Conservation (phyloP, 352 stramenopile species). For the Aphanomyces stellatus region DNA sequence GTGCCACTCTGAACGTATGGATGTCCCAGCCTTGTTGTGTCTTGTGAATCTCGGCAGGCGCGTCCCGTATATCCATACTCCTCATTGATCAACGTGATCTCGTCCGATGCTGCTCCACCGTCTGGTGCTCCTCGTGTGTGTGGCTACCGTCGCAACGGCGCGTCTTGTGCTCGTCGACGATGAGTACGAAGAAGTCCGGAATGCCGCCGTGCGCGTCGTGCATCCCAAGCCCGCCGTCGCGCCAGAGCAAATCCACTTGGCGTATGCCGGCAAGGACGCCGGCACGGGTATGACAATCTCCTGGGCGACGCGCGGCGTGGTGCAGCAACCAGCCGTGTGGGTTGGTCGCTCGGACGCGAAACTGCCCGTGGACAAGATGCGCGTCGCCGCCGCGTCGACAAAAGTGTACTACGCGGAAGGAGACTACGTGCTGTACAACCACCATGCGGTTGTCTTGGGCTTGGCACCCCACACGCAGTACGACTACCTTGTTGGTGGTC, state of each 20-base stretch:
- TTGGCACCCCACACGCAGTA: slow-evolving; percentile 33
- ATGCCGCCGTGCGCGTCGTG: no score
- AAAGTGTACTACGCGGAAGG: slow-evolving; percentile 33
- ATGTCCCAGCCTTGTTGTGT: no score
- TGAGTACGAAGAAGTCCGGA: no score
- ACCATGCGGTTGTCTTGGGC: slow-evolving; percentile 33
- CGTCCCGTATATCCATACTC: no score
- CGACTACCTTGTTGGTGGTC: slow-evolving; percentile 28
- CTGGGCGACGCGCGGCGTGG: slow-evolving; percentile 31
- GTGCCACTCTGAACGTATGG: no score
- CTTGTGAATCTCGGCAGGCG: no score
- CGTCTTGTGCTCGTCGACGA: no score
- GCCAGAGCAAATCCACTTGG: slow-evolving; percentile 34
- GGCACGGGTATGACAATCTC: slow-evolving; percentile 37
- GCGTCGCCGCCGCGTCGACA: slow-evolving; percentile 4
- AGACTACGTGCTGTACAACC: slow-evolving; percentile 34
- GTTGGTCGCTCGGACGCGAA: slow-evolving; percentile 17
- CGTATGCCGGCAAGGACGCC: slow-evolving; percentile 32
- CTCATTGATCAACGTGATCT: no score
- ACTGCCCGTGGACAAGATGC: slow-evolving; percentile 20
- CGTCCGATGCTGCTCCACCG: no score
- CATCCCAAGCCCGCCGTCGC: background rate
- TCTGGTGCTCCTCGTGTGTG: no score
- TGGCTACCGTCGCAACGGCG: no score
- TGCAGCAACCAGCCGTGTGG: slow-evolving; percentile 34